Conservation (phyloP, 2,329 filamentous ascomycete species). For the Pseudocercospora crystallina region DNA sequence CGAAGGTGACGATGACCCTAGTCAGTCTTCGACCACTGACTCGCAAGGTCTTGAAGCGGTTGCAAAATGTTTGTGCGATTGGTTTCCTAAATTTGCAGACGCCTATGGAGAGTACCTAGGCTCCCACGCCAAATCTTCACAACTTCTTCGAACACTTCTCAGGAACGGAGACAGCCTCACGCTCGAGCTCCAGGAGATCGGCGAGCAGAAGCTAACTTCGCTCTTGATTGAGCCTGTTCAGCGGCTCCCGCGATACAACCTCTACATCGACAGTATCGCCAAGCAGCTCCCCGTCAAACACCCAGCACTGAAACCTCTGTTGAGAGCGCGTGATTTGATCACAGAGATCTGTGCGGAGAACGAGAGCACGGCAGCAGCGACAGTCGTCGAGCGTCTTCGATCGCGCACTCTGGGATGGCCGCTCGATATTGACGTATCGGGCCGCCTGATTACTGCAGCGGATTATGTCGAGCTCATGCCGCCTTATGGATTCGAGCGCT, state of each 20-base stretch:
- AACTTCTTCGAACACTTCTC: conserved; percentile 74
- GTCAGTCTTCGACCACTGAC: conserved; percentile 13
- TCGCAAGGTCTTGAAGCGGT: conserved; percentile 67
- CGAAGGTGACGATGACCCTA: conserved; percentile 64
- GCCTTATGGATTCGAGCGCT: conserved; percentile 59
- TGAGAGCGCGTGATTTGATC: conserved; percentile 89
- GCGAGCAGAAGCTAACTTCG: conserved; percentile 87
- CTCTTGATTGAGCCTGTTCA: conserved; percentile 96
- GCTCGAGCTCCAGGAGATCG: conserved; percentile 74
- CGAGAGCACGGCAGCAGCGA: conserved; percentile 67
- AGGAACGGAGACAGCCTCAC: conserved; percentile 76
- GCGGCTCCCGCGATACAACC: conserved; percentile 85
- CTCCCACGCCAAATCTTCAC: conserved; percentile 82
- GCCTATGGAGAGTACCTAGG: conserved; percentile 93
- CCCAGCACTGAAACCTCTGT: conserved; percentile 76
- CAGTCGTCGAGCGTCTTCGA: conserved; percentile 67
- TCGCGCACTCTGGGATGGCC: conserved; percentile 33
- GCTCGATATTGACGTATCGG: conserved; percentile 58
- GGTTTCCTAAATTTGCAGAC: conserved; percentile 89
- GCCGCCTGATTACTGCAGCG: conserved; percentile 75
- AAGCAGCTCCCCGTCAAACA: conserved; percentile 82
- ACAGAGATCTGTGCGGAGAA: conserved; percentile 96
- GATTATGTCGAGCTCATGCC: conserved; percentile 76
- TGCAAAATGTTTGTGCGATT: conserved; percentile 78
- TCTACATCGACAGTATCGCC: conserved; percentile 95